These are phyloP conservation scores for Pseudopyrenochaeta lycopersici DNA, from an alignment of 2,329 filamentous ascomycete species.

Conservation along the genomic window DNA sequence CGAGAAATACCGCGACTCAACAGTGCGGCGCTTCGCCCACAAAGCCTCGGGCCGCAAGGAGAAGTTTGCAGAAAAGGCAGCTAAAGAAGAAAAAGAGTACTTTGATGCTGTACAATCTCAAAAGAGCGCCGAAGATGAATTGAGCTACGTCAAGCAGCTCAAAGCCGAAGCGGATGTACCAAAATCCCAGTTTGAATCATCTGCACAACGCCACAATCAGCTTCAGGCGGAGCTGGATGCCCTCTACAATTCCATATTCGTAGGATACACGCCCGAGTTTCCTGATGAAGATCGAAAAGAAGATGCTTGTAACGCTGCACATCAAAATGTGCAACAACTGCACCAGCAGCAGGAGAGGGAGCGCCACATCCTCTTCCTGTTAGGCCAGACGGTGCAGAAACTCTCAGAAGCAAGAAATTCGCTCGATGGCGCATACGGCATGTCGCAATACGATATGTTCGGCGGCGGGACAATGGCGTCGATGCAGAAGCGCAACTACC, in stretches of 20 bases:
- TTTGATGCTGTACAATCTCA: slow-evolving; percentile 45
- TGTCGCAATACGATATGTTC: slow-evolving; percentile 56
- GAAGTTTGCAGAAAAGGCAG: slow-evolving; percentile 41
- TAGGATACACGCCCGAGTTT: slow-evolving; percentile 41
- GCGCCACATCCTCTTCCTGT: slow-evolving; percentile 34
- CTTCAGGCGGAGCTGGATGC: slow-evolving; percentile 39
- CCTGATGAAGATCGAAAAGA: slow-evolving; percentile 44
- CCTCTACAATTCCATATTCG: slow-evolving; percentile 45
- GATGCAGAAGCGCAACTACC: slow-evolving; percentile 64
- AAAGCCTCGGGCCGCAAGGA: slow-evolving; percentile 40
- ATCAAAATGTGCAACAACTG: slow-evolving; percentile 15
- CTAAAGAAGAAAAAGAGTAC: slow-evolving; percentile 47
- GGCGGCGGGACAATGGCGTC: slow-evolving; percentile 60
- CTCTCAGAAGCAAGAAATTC: slow-evolving; percentile 27
- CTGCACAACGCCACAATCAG: slow-evolving; percentile 24
- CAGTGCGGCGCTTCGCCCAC: slow-evolving; percentile 42
- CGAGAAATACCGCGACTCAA: slow-evolving; percentile 46
- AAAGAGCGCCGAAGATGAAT: slow-evolving; percentile 42
- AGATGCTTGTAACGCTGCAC: slow-evolving; percentile 23
- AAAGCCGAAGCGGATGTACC: slow-evolving; percentile 33
- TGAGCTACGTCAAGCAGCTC: slow-evolving; percentile 34
- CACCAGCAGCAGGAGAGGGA: slow-evolving; percentile 33
- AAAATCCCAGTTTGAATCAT: slow-evolving; percentile 19
- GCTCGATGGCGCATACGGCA: slow-evolving; percentile 35
- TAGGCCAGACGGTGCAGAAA: slow-evolving; percentile 31